phyloP scores from a whole-genome alignment of 1,139 yeast species.

The Suhomyces taliae region DNA sequence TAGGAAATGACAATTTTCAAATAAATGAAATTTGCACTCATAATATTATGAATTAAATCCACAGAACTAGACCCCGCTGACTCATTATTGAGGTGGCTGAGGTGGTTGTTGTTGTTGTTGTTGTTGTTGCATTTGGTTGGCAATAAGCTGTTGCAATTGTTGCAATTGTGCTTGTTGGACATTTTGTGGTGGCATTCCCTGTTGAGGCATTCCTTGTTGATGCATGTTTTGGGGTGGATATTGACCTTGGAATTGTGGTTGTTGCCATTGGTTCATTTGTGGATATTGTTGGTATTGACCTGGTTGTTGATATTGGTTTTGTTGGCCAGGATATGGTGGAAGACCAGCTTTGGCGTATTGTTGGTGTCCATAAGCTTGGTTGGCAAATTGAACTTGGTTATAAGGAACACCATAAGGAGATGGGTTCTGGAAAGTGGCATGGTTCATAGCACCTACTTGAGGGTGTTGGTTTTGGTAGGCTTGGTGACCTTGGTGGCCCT shows the following conservation, averaged over 20 bases:
- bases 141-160: conserved; percentile 31
- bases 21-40: no score
- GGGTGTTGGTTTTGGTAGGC: conserved; percentile 1
- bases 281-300: conserved; percentile 6
- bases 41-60: no score
- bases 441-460: background rate
- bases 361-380: conserved; percentile 8
- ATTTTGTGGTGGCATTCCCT: conserved; percentile 3
- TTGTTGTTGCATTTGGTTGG: conserved; percentile 22
- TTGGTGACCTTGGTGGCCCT: conserved; percentile 1
- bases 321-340: conserved; percentile 7
- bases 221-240: conserved; percentile 26
- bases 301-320: conserved; percentile 3
- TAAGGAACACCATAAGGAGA: conserved; percentile 19
- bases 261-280: conserved; percentile 5
- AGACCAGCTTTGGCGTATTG: conserved; percentile 2
- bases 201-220: conserved; percentile 6
- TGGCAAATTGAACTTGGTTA: conserved; percentile 12
- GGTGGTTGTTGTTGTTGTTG: background rate
- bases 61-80: no score
- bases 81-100: background rate
- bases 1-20: no score
- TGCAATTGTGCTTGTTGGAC: conserved; percentile 21
- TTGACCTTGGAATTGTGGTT: conserved; percentile 3
- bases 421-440: background rate